These are phyloP conservation scores for Ceratocystis ficicola DNA, from an alignment of 2,329 filamentous ascomycete species.

Conservation along the genomic window DNA sequence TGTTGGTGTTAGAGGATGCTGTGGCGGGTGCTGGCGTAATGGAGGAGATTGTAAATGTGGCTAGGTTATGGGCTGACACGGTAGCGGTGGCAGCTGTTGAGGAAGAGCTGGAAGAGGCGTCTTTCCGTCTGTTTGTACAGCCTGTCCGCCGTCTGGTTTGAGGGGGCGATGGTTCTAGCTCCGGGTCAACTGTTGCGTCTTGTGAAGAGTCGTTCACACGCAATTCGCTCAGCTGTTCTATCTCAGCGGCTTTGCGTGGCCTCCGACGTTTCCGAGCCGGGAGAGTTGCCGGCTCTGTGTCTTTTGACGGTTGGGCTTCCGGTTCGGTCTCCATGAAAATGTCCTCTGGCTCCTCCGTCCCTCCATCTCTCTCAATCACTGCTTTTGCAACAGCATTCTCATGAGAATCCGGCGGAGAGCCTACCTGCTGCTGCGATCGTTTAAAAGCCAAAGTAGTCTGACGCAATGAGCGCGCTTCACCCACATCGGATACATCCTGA, in stretches of 20 bases:
- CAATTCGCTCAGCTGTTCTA: neutral
- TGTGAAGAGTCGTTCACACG: neutral
- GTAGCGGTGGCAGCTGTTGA: neutral
- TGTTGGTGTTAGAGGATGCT: neutral
- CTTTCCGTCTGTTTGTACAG: neutral
- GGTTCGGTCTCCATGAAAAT: neutral
- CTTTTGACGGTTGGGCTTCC: neutral
- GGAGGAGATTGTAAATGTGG: neutral
- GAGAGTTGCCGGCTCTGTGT: neutral
- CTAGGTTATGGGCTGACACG: neutral
- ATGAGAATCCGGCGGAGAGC: neutral
- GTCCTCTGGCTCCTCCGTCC: neutral
- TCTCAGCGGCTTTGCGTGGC: neutral
- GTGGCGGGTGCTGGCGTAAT: neutral
- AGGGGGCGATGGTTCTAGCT: neutral
- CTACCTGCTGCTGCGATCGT: neutral
- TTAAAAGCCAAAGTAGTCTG: conserved; percentile 19
- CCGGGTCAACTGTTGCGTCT: neutral
- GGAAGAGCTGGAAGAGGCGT: neutral
- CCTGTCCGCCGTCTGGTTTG: neutral
- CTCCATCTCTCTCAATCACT: neutral
- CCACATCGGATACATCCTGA: too few relatives aligned
- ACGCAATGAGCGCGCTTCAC: conserved; percentile 7
- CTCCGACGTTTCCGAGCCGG: conserved; percentile 7
- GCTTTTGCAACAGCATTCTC: neutral